Evolutionary conservation across 495 filamentous ascomycete species (phyloP).

Genomic region (Annulohypoxylon nitens): DNA sequence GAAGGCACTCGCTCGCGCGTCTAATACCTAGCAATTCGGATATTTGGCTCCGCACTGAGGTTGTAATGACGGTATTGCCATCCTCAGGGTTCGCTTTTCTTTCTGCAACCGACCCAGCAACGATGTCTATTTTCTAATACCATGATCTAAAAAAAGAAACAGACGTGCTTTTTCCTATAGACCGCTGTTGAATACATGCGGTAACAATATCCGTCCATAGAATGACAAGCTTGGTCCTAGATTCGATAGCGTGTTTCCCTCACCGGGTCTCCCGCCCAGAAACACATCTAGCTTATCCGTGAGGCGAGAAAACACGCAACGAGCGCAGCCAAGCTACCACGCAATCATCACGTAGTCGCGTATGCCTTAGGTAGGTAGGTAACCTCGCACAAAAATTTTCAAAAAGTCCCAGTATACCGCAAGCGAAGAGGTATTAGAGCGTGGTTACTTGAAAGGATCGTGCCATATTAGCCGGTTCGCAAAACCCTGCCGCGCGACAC

Average conservation of each 20-base stretch:
- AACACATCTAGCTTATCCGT: conserved; percentile 14
- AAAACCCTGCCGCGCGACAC: conserved; percentile 34
- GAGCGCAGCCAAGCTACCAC: neutral
- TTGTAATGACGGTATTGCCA: conserved; percentile 13
- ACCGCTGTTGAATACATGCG: conserved; percentile 13
- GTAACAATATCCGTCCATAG: neutral
- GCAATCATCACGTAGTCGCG: conserved; percentile 16
- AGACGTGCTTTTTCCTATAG: conserved; percentile 6
- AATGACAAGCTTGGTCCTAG: neutral
- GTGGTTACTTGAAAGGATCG: neutral
- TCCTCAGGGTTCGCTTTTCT: neutral
- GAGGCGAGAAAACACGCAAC: conserved; percentile 4
- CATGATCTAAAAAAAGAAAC: conserved; percentile 10
- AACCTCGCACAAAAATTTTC: conserved; percentile 4
- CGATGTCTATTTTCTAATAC: neutral
- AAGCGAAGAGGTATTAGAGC: neutral
- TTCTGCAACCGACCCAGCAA: conserved; percentile 5
- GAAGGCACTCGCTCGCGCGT: conserved; percentile 23
- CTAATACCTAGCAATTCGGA: conserved; percentile 24
- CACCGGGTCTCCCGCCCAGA: conserved; percentile 35
- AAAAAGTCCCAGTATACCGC: neutral
- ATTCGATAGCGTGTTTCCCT: conserved; percentile 31
- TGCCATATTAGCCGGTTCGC: conserved; percentile 44
- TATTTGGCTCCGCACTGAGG: conserved; percentile 21
- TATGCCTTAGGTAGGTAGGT: neutral